Percentiles rank a stretch among this genome's conserved stretches.
Evolutionary conservation across 2,329 filamentous ascomycete species (phyloP).

Genomic region (Colletotrichum sojae): DNA sequence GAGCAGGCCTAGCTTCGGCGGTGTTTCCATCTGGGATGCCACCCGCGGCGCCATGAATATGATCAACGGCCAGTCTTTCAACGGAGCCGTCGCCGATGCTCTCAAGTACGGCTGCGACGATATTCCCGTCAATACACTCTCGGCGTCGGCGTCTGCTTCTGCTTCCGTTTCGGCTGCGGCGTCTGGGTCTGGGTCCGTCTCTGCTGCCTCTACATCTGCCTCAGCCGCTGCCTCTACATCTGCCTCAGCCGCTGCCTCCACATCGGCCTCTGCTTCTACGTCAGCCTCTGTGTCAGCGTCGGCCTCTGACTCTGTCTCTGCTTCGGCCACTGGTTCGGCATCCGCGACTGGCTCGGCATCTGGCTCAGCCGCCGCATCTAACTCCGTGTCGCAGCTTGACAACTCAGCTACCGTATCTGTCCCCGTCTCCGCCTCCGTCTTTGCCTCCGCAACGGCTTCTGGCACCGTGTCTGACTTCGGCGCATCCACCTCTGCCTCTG

Average conservation of each 20-base stretch:
- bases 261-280: slow-evolving; percentile 2
- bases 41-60: slow-evolving; percentile 51
- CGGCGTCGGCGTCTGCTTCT: slow-evolving; percentile 37
- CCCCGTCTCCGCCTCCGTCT: slow-evolving; percentile 11
- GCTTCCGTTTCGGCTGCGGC: slow-evolving; percentile 27
- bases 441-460: too few relatives aligned
- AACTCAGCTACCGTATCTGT: slow-evolving; percentile 2
- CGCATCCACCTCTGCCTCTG: too few relatives aligned
- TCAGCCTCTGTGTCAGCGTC: slow-evolving; percentile 9
- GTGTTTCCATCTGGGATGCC: slow-evolving; percentile 63
- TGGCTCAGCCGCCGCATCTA: neutral
- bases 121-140: slow-evolving; percentile 45
- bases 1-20: slow-evolving; percentile 57
- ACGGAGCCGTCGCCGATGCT: slow-evolving; percentile 54
- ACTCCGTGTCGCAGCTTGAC: neutral
- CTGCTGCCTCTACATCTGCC: slow-evolving; percentile 1
- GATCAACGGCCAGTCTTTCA: slow-evolving; percentile 53
- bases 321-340: neutral
- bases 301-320: slow-evolving; percentile 5
- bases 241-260: neutral
- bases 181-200: slow-evolving; percentile 22
- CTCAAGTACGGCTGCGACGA: slow-evolving; percentile 54
- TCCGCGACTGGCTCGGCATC: slow-evolving; percentile 14
- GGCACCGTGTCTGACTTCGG: too few relatives aligned
- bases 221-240: slow-evolving; percentile 11